These are phyloP conservation scores for Nakaseomyces delphensis DNA, from an alignment of 1,139 yeast genomes.

Conservation along the genomic window DNA sequence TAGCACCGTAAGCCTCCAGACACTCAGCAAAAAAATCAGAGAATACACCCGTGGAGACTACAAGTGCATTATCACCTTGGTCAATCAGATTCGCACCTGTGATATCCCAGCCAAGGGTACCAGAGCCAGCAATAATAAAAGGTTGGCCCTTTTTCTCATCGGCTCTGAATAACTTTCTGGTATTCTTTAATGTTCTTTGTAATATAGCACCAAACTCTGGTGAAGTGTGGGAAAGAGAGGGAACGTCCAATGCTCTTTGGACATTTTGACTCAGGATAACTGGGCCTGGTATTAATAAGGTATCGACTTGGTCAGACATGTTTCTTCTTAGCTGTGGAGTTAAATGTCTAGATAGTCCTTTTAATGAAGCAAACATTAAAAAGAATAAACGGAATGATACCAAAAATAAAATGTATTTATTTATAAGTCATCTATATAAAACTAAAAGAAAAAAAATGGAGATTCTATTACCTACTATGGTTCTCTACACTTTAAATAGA, in stretches of 20 bases:
- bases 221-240: slow-evolving; percentile 85
- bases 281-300: slow-evolving; percentile 85
- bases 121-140: slow-evolving; percentile 78
- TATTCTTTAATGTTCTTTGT: slow-evolving; percentile 55
- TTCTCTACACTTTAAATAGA: too few relatives aligned
- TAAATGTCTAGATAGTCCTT: background rate
- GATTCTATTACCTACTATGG: too few relatives aligned
- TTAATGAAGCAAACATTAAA: background rate
- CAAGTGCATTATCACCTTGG: slow-evolving; percentile 53
- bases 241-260: slow-evolving; percentile 72
- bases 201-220: slow-evolving; percentile 75
- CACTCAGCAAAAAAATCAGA: slow-evolving; percentile 81
- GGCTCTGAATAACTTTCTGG: slow-evolving; percentile 69
- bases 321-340: background rate
- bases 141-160: slow-evolving; percentile 49
- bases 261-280: slow-evolving; percentile 81
- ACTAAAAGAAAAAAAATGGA: background rate
- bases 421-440: too few relatives aligned
- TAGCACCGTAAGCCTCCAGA: slow-evolving; percentile 61
- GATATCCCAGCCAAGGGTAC: slow-evolving; percentile 93
- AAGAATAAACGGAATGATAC: background rate
- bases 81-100: slow-evolving; percentile 66
- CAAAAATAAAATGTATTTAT: too few relatives aligned
- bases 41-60: slow-evolving; percentile 88
- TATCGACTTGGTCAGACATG: slow-evolving; percentile 13